These are phyloP conservation scores for Ichthyophthirius multifiliis DNA, from an alignment of 169 alveolate genomes.

Conservation along the genomic window DNA sequence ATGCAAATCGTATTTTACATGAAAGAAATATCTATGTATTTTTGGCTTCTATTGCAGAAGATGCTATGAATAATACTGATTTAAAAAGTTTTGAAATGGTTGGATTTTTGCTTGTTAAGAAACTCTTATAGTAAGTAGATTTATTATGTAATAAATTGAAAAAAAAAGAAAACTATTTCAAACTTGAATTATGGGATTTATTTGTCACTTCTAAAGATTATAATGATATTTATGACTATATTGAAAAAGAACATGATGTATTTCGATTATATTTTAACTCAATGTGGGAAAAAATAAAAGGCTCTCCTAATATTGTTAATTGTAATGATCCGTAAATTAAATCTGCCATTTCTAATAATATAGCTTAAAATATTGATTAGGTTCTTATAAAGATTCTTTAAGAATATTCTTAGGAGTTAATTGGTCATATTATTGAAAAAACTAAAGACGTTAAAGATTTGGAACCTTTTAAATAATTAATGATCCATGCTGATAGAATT, in stretches of 20 bases:
- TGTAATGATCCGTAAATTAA: neutral
- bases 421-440: neutral
- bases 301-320: neutral
- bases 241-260: slow-evolving; percentile 29
- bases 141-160: neutral
- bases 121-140: slow-evolving; percentile 17
- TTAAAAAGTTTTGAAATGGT: slow-evolving; percentile 15
- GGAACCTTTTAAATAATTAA: neutral
- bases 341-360: neutral
- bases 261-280: slow-evolving; percentile 24
- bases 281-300: slow-evolving; percentile 1
- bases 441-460: neutral
- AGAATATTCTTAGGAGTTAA: neutral
- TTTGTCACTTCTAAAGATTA: slow-evolving; percentile 23
- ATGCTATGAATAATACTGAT: slow-evolving; percentile 22
- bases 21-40: slow-evolving; percentile 36
- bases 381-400: neutral
- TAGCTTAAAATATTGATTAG: slow-evolving; percentile 2
- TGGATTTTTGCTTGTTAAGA: slow-evolving; percentile 29
- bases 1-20: slow-evolving; percentile 30
- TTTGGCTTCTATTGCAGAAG: slow-evolving; percentile 36
- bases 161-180: neutral
- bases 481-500: slow-evolving; percentile 39
- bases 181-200: slow-evolving; percentile 33
- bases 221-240: slow-evolving; percentile 22